These are phyloP conservation scores for Solanum chiquidenum DNA, from an alignment of 257 asterid genomes.

Conservation along the genomic window DNA sequence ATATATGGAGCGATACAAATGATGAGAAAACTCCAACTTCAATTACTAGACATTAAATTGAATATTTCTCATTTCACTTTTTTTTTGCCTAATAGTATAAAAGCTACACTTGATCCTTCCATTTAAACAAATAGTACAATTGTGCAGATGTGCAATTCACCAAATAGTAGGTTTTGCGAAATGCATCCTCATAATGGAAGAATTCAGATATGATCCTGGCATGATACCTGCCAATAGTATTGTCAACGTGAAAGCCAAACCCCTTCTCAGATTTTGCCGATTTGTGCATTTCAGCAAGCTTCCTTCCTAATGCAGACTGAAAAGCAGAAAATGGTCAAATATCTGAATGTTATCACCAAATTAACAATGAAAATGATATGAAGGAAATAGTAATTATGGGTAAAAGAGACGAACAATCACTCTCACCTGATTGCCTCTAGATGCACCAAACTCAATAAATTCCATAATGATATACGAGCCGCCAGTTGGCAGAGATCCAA, in stretches of 20 bases:
- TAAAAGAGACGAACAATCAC: neutral
- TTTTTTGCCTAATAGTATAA: neutral
- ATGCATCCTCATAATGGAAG: neutral
- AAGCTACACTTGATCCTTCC: neutral
- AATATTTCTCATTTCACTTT: neutral
- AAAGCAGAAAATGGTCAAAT: slow-evolving; percentile 25
- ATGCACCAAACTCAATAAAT: slow-evolving; percentile 72
- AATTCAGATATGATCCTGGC: neutral
- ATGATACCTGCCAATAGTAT: slow-evolving; percentile 84
- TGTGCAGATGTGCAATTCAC: neutral
- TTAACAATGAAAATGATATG: neutral
- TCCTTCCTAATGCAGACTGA: slow-evolving; percentile 89
- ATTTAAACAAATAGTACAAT: neutral
- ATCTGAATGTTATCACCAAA: neutral
- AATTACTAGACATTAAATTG: neutral
- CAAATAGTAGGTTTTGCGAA: neutral
- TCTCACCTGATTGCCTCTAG: slow-evolving; percentile 74
- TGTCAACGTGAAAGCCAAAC: slow-evolving; percentile 78
- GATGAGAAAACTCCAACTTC: neutral
- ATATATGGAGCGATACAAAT: neutral
- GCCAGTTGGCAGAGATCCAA: slow-evolving; percentile 75
- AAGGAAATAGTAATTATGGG: neutral
- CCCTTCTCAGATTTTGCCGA: slow-evolving; percentile 68
- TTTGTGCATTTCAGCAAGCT: slow-evolving; percentile 96
- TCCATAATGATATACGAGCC: slow-evolving; percentile 95